These are phyloP conservation scores for Testicularia cyperi DNA, from an alignment of 1,284 basidiomycete genomes.

Conservation along the genomic window DNA sequence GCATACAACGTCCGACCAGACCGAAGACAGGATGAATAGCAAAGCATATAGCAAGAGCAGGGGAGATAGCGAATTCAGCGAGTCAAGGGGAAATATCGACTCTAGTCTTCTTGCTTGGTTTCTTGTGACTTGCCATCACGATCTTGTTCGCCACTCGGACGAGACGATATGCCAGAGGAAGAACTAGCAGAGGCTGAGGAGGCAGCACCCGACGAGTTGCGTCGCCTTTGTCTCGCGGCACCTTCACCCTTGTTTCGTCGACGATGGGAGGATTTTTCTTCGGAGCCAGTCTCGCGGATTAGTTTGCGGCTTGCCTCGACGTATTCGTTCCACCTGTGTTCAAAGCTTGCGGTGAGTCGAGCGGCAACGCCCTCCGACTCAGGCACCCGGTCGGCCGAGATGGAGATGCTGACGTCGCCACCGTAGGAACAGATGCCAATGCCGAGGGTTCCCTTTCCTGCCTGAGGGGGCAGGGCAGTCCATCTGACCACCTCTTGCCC, in stretches of 20 bases:
- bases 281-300: conserved; percentile 14
- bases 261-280: background rate
- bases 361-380: conserved; percentile 42
- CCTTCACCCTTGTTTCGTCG: background rate
- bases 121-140: too few species aligned
- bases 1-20: too few species aligned
- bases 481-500: conserved; percentile 37
- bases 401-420: conserved; percentile 42
- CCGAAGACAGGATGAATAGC: too few species aligned
- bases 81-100: too few species aligned
- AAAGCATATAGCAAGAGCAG: too few species aligned
- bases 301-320: conserved; percentile 11
- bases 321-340: conserved; percentile 33
- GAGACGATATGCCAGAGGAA: too few species aligned
- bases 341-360: conserved; percentile 38
- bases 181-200: too few species aligned
- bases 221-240: too few species aligned
- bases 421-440: conserved; percentile 57
- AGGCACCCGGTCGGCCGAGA: conserved; percentile 48
- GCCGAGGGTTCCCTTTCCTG: conserved; percentile 47
- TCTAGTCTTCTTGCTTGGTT: too few species aligned
- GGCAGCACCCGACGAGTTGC: too few species aligned
- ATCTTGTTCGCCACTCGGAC: too few species aligned
- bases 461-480: conserved; percentile 53
- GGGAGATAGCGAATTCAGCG: too few species aligned